phyloP scores from a whole-genome alignment of 2,329 filamentous ascomycete genomes.

The Dothideomycetes sp. region DNA sequence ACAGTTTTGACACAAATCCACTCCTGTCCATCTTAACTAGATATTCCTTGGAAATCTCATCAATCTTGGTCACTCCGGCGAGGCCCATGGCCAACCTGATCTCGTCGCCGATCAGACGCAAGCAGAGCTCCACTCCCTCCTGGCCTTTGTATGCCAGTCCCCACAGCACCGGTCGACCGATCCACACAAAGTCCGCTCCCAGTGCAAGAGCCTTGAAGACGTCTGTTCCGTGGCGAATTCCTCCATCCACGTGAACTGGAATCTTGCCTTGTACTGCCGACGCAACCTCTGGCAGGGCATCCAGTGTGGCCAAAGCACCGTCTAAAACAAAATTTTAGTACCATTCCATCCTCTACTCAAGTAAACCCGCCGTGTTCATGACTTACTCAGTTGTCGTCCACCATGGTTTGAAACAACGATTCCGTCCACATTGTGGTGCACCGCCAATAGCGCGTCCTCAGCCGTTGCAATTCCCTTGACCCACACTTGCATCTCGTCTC shows the following conservation, averaged over 20 bases:
- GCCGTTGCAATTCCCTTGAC: slow-evolving; percentile 35
- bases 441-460: slow-evolving; percentile 37
- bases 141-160: slow-evolving; percentile 36
- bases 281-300: slow-evolving; percentile 30
- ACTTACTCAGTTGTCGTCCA: slow-evolving; percentile 22
- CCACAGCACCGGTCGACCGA: slow-evolving; percentile 41
- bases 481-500: slow-evolving; percentile 42
- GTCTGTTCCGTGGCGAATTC: slow-evolving; percentile 45
- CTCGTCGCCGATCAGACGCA: slow-evolving; percentile 34
- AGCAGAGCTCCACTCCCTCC: slow-evolving; percentile 32
- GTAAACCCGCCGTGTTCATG: slow-evolving; percentile 13
- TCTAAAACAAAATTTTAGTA: slow-evolving; percentile 29
- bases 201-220: slow-evolving; percentile 46
- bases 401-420: slow-evolving; percentile 49
- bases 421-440: slow-evolving; percentile 34
- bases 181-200: slow-evolving; percentile 36
- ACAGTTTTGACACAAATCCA: slow-evolving; percentile 23
- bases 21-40: slow-evolving; percentile 31
- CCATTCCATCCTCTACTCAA: no score
- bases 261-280: slow-evolving; percentile 31
- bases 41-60: slow-evolving; percentile 32
- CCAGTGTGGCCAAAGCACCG: slow-evolving; percentile 41
- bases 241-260: slow-evolving; percentile 52
- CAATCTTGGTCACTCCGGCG: slow-evolving; percentile 28
- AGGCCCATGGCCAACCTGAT: slow-evolving; percentile 34